phyloP scores from a whole-genome alignment of 2,329 filamentous ascomycete genomes.

The Fusarium oxysporum region DNA sequence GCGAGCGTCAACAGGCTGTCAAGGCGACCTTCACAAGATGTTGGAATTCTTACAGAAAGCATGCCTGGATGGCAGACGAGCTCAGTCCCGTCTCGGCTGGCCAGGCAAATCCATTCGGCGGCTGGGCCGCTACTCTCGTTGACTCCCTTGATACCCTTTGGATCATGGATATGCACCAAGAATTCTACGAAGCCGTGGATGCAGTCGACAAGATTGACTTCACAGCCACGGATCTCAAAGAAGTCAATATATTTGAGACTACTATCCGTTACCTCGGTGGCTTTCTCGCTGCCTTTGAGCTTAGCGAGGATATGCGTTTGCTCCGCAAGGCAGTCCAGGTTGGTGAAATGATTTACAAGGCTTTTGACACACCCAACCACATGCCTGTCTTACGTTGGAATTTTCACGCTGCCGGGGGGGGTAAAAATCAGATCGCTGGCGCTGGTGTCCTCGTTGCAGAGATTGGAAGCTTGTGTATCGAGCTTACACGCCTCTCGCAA shows the following conservation, averaged over 20 bases:
- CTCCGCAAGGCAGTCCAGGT: slow-evolving; percentile 72
- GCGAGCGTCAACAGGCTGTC: slow-evolving; percentile 53
- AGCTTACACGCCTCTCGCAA: slow-evolving; percentile 79
- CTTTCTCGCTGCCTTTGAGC: slow-evolving; percentile 75
- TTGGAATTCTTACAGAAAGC: slow-evolving; percentile 70
- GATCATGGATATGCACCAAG: slow-evolving; percentile 75
- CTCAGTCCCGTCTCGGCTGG: slow-evolving; percentile 66
- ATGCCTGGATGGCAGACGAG: slow-evolving; percentile 75
- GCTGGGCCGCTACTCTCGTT: slow-evolving; percentile 76
- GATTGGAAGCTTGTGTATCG: slow-evolving; percentile 75
- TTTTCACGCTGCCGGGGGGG: slow-evolving; percentile 54
- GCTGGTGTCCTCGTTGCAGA: slow-evolving; percentile 57
- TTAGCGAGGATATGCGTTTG: slow-evolving; percentile 67
- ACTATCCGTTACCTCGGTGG: slow-evolving; percentile 79
- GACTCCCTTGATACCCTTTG: slow-evolving; percentile 77
- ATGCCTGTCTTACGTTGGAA: slow-evolving; percentile 68
- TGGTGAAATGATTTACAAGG: slow-evolving; percentile 72
- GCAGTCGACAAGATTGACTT: slow-evolving; percentile 72
- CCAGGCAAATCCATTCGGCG: slow-evolving; percentile 69
- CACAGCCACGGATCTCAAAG: slow-evolving; percentile 56
- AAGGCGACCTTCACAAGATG: slow-evolving; percentile 53
- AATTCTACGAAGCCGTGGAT: slow-evolving; percentile 73
- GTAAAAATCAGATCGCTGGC: slow-evolving; percentile 46
- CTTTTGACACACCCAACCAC: slow-evolving; percentile 76
- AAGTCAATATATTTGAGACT: slow-evolving; percentile 77